Percentiles rank a stretch among this genome's conserved stretches.
phyloP scores from a whole-genome alignment of 768 basidiomycete species.

The Lanmaoa pseudosensibilis region DNA sequence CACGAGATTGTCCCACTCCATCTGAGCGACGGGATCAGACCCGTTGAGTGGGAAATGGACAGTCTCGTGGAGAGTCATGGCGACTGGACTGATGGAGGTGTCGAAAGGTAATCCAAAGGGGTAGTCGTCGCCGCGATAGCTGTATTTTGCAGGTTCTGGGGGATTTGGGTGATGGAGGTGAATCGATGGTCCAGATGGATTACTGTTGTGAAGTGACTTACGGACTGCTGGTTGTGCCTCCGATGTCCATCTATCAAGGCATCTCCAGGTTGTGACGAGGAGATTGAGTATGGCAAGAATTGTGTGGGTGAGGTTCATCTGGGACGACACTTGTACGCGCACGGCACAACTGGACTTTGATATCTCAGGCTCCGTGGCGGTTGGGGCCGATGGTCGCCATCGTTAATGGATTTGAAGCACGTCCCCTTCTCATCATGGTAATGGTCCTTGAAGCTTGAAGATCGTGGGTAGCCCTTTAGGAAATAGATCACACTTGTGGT shows the following conservation, averaged over 20 bases:
- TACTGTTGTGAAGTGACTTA: neutral
- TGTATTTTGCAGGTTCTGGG: neutral
- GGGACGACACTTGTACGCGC: neutral
- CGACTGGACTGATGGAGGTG: conserved; percentile 1
- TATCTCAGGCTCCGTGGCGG: no score
- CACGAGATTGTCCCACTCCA: conserved; percentile 14
- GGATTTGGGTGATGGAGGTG: neutral
- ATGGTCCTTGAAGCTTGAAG: no score
- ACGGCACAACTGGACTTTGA: neutral
- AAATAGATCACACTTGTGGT: neutral
- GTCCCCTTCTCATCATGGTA: no score
- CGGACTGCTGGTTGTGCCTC: neutral
- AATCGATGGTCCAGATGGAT: neutral
- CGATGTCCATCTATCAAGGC: conserved; percentile 1
- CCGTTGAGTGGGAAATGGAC: conserved; percentile 8
- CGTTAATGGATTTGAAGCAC: no score
- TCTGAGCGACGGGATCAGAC: conserved; percentile 3
- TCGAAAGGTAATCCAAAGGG: conserved; percentile 7
- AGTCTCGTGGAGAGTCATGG: conserved; percentile 16
- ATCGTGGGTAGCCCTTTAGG: no score
- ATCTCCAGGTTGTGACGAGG: conserved; percentile 3
- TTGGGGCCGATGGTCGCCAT: no score
- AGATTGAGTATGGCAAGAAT: conserved; percentile 4
- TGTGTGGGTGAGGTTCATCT: conserved; percentile 6
- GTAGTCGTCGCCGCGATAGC: conserved; percentile 14